Percentiles rank a stretch among this genome's conserved stretches.
Evolutionary conservation across 2,329 filamentous ascomycete genomes (phyloP).

Genomic region (Phialophora expanda): DNA sequence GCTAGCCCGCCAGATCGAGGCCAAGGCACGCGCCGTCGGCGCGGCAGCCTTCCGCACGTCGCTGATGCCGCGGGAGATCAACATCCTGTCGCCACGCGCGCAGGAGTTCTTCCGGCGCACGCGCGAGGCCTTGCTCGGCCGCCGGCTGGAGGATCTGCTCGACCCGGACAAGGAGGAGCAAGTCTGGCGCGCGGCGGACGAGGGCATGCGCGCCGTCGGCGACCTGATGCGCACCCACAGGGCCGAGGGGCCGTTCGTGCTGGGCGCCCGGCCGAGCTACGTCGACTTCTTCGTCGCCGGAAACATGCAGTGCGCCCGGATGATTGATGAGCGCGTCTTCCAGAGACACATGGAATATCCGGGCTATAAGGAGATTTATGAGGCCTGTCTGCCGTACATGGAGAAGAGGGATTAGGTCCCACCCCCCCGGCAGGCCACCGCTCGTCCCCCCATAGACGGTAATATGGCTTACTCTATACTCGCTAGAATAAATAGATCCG

Average conservation of each 20-base stretch:
- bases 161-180: slow-evolving; percentile 41
- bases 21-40: slow-evolving; percentile 42
- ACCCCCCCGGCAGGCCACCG: no score
- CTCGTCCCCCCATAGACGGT: neutral
- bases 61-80: slow-evolving; percentile 47
- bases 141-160: slow-evolving; percentile 47
- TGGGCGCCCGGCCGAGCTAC: slow-evolving; percentile 46
- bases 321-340: slow-evolving; percentile 44
- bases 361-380: slow-evolving; percentile 37
- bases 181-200: slow-evolving; percentile 41
- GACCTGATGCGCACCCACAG: slow-evolving; percentile 46
- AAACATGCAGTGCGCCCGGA: slow-evolving; percentile 44
- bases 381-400: slow-evolving; percentile 31
- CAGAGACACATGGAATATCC: slow-evolving; percentile 40
- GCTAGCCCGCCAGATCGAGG: slow-evolving; percentile 46
- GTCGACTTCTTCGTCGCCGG: slow-evolving; percentile 52
- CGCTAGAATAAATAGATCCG: neutral
- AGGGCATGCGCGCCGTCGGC: slow-evolving; percentile 41
- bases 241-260: slow-evolving; percentile 48
- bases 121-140: slow-evolving; percentile 46
- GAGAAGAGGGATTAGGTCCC: slow-evolving; percentile 27
- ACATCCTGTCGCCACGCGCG: slow-evolving; percentile 46
- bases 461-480: neutral
- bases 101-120: slow-evolving; percentile 50
- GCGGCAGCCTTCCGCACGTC: slow-evolving; percentile 43